These are phyloP conservation scores for Earliella scabrosa DNA, from an alignment of 1,284 basidiomycete genomes.

Conservation along the genomic window DNA sequence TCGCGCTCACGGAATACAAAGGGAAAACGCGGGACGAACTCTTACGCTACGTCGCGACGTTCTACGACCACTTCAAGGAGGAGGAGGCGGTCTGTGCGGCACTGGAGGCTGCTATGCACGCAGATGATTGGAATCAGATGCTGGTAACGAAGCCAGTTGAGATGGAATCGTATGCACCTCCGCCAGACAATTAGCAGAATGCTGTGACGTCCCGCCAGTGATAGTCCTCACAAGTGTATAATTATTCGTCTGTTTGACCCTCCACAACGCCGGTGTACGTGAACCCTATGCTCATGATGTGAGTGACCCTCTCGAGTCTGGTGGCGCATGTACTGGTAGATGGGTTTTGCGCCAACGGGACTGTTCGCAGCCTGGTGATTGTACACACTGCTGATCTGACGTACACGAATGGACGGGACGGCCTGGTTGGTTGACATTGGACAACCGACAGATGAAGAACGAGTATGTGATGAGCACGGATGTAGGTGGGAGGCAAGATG, in stretches of 20 bases:
- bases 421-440: too few species aligned
- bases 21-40: slow-evolving; percentile 34
- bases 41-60: slow-evolving; percentile 29
- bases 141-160: neutral
- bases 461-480: neutral
- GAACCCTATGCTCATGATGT: too few species aligned
- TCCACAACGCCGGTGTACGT: too few species aligned
- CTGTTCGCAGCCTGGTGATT: neutral
- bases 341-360: neutral
- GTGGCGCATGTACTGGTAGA: neutral
- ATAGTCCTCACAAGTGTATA: too few species aligned
- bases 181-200: neutral
- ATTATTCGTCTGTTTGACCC: too few species aligned
- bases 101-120: neutral
- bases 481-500: too few species aligned
- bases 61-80: slow-evolving; percentile 15
- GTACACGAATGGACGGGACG: too few species aligned
- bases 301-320: neutral
- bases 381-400: neutral
- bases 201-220: neutral
- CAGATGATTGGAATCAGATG: neutral
- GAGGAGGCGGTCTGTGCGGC: neutral
- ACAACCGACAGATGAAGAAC: too few species aligned
- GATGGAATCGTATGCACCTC: neutral
- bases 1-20: slow-evolving; percentile 33